Evolutionary conservation across 1,139 yeast species (phyloP).

Genomic region (Suhomyces guaymorum): DNA sequence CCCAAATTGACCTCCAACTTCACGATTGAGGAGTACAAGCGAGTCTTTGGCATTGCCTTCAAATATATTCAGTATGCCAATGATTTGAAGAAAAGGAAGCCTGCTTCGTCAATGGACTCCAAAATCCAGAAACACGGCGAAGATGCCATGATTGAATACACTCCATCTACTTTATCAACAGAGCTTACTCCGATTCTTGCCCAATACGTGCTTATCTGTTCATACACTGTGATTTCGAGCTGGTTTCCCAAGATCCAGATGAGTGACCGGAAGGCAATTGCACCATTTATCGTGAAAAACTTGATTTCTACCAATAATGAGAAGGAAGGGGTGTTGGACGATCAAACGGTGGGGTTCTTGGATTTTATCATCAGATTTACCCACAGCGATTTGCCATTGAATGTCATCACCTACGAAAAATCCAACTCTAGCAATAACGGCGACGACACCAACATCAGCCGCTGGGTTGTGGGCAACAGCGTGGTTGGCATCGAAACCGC

Average conservation of each 20-base stretch:
- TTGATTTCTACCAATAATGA: constrained; percentile 44
- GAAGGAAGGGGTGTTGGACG: constrained; percentile 31
- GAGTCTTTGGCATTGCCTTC: constrained; percentile 83
- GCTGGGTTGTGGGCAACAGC: constrained; percentile 66
- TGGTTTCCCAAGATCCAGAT: constrained; percentile 73
- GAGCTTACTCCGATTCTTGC: constrained; percentile 52
- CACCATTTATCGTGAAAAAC: constrained; percentile 64
- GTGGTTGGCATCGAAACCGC: constrained; percentile 61
- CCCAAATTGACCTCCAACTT: constrained; percentile 72
- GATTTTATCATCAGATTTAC: constrained; percentile 73
- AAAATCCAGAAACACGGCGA: constrained; percentile 37
- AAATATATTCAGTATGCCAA: constrained; percentile 73
- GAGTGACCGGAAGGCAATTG: constrained; percentile 57
- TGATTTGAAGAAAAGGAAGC: constrained; percentile 41
- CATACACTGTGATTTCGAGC: constrained; percentile 67
- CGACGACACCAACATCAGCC: constrained; percentile 20
- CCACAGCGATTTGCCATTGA: constrained; percentile 62
- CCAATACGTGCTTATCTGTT: constrained; percentile 61
- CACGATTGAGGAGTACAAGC: constrained; percentile 72
- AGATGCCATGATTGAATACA: constrained; percentile 41
- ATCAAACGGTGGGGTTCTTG: constrained; percentile 61
- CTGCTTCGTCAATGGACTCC: constrained; percentile 16
- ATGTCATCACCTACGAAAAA: constrained; percentile 28
- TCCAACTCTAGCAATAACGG: background rate
- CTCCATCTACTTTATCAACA: constrained; percentile 51